Evolutionary conservation across 228 moss, liverwort and hornwort species (phyloP).

Genomic region (Sphagnum fallax): DNA sequence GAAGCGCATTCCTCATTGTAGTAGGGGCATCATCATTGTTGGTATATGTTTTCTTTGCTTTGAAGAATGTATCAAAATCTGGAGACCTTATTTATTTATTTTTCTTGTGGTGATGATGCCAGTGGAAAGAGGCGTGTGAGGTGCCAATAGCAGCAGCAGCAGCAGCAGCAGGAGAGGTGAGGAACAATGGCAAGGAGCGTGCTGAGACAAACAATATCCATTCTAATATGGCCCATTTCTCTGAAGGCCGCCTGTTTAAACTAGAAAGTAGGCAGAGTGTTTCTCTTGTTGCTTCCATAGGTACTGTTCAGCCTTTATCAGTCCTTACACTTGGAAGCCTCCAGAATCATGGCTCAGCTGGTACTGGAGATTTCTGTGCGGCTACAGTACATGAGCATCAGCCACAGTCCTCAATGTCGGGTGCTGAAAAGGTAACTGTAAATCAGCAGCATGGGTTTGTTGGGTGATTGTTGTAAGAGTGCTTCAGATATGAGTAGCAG

Average conservation of each 20-base stretch:
- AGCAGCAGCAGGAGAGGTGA: constrained; percentile 7
- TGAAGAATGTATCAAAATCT: too few species aligned
- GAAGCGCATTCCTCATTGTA: background rate
- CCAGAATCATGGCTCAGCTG: constrained; percentile 24
- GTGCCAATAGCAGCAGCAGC: constrained; percentile 10
- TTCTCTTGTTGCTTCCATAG: constrained; percentile 42
- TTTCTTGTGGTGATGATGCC: constrained; percentile 3
- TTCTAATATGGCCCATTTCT: constrained; percentile 22
- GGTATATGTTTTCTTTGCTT: too few species aligned
- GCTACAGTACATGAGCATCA: constrained; percentile 15
- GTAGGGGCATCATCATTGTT: too few species aligned
- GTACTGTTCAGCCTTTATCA: constrained; percentile 82
- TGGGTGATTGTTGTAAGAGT: too few species aligned
- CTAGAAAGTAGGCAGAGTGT: constrained; percentile 29
- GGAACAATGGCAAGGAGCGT: constrained; percentile 13
- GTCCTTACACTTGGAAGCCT: constrained; percentile 67
- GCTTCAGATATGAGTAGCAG: too few species aligned
- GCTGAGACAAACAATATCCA: constrained; percentile 54
- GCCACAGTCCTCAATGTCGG: constrained; percentile 19
- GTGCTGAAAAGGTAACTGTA: constrained; percentile 8
- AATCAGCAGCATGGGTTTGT: background rate
- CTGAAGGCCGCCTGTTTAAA: constrained; percentile 24
- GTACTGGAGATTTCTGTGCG: constrained; percentile 19
- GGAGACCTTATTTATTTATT: too few species aligned
- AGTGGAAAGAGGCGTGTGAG: constrained; percentile 76